phyloP scores from a whole-genome alignment of 768 basidiomycete species.

The Cubamyces lactineus region DNA sequence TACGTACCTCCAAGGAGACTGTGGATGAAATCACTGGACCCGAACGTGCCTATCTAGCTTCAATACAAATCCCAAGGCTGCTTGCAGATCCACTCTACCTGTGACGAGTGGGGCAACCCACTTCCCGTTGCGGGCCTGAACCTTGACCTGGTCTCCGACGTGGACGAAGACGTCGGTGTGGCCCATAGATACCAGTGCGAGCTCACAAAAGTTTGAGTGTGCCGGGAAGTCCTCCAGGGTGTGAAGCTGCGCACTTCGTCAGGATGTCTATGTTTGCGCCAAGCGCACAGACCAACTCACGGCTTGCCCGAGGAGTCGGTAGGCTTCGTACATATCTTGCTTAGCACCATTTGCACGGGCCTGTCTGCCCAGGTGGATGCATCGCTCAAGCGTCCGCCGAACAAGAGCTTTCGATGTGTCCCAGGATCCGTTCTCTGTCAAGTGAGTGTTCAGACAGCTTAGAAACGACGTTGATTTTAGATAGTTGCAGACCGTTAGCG shows the following conservation, averaged over 20 bases:
- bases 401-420: conserved; percentile 84
- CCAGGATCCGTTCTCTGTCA: conserved; percentile 71
- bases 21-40: conserved; percentile 77
- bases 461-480: neutral
- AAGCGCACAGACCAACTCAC: conserved; percentile 40
- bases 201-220: conserved; percentile 90
- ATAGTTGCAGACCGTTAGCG: conserved; percentile 59
- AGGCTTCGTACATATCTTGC: conserved; percentile 77
- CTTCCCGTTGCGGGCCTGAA: conserved; percentile 75
- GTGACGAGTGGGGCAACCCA: conserved; percentile 84
- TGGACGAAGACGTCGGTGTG: conserved; percentile 80
- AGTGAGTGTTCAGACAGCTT: neutral
- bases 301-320: conserved; percentile 73
- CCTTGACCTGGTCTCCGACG: conserved; percentile 77
- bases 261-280: neutral
- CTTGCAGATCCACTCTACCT: conserved; percentile 40
- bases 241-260: conserved; percentile 52
- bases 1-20: conserved; percentile 72
- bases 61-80: neutral
- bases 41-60: conserved; percentile 60
- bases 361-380: conserved; percentile 77
- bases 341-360: conserved; percentile 61
- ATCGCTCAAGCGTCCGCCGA: conserved; percentile 70
- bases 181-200: conserved; percentile 75
- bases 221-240: conserved; percentile 88